Evolutionary conservation across 495 filamentous ascomycete species (phyloP).

Genomic region (Aspergillus sparsus): DNA sequence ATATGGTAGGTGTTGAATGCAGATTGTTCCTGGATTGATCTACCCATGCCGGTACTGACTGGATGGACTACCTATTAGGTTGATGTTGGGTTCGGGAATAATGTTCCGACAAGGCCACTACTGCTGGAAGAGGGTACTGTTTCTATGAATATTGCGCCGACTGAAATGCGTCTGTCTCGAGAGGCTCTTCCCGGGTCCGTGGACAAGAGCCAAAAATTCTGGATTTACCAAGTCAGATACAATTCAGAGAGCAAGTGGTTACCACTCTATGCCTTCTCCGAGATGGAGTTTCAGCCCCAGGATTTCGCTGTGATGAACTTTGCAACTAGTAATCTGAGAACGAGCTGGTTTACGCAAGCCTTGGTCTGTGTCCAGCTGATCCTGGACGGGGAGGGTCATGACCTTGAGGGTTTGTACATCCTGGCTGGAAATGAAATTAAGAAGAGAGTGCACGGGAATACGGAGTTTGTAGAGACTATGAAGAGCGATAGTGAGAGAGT

Average conservation of each 20-base stretch:
- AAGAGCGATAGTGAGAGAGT: slow-evolving; percentile 56
- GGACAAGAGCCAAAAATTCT: slow-evolving; percentile 48
- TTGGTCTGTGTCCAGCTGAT: slow-evolving; percentile 58
- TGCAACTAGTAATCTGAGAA: slow-evolving; percentile 35
- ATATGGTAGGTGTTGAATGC: slow-evolving; percentile 37
- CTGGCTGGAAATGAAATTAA: slow-evolving; percentile 58
- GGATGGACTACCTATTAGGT: slow-evolving; percentile 35
- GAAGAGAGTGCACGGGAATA: slow-evolving; percentile 53
- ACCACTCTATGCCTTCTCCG: slow-evolving; percentile 57
- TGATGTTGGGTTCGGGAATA: slow-evolving; percentile 72
- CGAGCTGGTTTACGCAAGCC: slow-evolving; percentile 55
- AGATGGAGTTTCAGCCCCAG: slow-evolving; percentile 59
- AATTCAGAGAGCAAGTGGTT: slow-evolving; percentile 49
- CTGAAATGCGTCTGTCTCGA: slow-evolving; percentile 50
- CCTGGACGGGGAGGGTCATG: slow-evolving; percentile 32
- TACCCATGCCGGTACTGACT: too few relatives aligned
- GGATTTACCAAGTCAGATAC: slow-evolving; percentile 61
- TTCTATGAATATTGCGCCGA: slow-evolving; percentile 44
- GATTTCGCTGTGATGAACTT: slow-evolving; percentile 67
- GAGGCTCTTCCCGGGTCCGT: slow-evolving; percentile 48
- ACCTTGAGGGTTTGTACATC: slow-evolving; percentile 59
- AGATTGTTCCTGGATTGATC: too few relatives aligned
- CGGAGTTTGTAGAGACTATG: slow-evolving; percentile 50
- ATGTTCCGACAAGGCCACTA: slow-evolving; percentile 56
- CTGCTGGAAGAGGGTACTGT: slow-evolving; percentile 46